Evolutionary conservation across 2,329 filamentous ascomycete species (phyloP), one percentile per base, ranked within the genome.

Genomic region (Microdochium bolleyi): DNA sequence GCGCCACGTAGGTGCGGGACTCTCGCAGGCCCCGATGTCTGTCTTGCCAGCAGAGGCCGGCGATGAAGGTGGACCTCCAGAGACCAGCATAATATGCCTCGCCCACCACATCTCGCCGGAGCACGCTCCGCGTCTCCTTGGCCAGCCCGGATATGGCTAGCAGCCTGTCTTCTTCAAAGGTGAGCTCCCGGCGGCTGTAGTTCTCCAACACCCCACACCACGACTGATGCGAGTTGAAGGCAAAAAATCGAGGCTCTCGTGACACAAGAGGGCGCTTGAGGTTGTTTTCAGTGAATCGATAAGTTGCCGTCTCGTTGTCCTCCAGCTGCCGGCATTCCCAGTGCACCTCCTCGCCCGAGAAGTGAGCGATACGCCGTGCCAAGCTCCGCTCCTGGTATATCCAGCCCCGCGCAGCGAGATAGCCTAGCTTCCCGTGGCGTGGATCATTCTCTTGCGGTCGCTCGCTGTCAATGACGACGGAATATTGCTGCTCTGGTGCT

Each of bases 11-110:
- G 30, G 30, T 34, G 30, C 30, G 30, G 30, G n/a, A 13, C 37
- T 41, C 19, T 10, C 63, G 32, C 67, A 55, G 2, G 63, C 59
- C 5, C 57, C 58, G 54, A 48, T 46, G 46, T 4, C 7, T 30
- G 24, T 25, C 37, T 7, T 19, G 7, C 30, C 30, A 34, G 14
- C 30, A 34, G 30, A 34, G 30, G 30, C 14, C 30, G 30, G 30
- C 30, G 8, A 34, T 34, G 14, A 34, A 34, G 8, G 30, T 34
- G 8, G 30, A 34, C 30, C 30, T 34, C 30, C 30, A 34, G 14
- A 34, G 30, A 8, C 30, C 30, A 34, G 30, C 30, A 14, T 34
- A 34, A 14, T 34, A 34, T 34, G 30, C 30, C 30, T 34, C 30
- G 8, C 8, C 30, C 14, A 14, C 8, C 8, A 34, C 30, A 14